These are phyloP conservation scores for Penicillium polonicum DNA, from an alignment of 2,329 filamentous ascomycete genomes.

Conservation along the genomic window DNA sequence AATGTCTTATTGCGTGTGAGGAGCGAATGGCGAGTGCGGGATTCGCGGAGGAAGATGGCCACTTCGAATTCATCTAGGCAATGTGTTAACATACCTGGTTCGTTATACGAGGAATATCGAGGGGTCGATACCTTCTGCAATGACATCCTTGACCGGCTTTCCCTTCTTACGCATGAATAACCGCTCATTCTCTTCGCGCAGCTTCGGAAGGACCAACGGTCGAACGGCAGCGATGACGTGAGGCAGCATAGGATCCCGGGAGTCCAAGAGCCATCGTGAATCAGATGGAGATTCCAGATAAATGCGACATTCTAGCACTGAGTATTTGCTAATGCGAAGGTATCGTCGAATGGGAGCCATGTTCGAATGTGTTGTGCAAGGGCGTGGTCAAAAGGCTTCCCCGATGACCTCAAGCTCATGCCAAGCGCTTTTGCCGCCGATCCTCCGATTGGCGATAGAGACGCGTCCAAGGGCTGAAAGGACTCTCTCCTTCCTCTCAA, in stretches of 20 bases:
- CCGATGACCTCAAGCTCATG: conserved; percentile 13
- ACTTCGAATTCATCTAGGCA: conserved; percentile 98
- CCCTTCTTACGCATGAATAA: conserved; percentile 68
- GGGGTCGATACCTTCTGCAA: conserved; percentile 65
- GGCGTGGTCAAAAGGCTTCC: neutral
- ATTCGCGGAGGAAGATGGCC: conserved; percentile 87
- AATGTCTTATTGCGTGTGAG: conserved; percentile 83
- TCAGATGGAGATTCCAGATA: conserved; percentile 90
- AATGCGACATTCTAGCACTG: conserved; percentile 93
- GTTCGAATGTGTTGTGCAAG: neutral
- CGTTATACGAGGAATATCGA: conserved; percentile 15
- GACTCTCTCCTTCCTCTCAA: neutral
- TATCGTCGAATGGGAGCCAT: conserved; percentile 92
- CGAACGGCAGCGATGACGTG: conserved; percentile 82
- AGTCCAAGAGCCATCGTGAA: conserved; percentile 77
- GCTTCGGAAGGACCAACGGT: conserved; percentile 82
- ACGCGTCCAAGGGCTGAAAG: conserved; percentile 1
- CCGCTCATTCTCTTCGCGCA: conserved; percentile 76
- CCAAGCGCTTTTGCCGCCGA: conserved; percentile 18
- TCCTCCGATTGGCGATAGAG: conserved; percentile 20
- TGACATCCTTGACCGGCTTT: conserved; percentile 82
- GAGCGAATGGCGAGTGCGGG: conserved; percentile 78
- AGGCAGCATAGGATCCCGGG: conserved; percentile 71
- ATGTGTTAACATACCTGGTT: conserved; percentile 80
- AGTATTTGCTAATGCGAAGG: conserved; percentile 86